phyloP scores from a whole-genome alignment of 2,329 filamentous ascomycete genomes.

The Apiospora aurea region DNA sequence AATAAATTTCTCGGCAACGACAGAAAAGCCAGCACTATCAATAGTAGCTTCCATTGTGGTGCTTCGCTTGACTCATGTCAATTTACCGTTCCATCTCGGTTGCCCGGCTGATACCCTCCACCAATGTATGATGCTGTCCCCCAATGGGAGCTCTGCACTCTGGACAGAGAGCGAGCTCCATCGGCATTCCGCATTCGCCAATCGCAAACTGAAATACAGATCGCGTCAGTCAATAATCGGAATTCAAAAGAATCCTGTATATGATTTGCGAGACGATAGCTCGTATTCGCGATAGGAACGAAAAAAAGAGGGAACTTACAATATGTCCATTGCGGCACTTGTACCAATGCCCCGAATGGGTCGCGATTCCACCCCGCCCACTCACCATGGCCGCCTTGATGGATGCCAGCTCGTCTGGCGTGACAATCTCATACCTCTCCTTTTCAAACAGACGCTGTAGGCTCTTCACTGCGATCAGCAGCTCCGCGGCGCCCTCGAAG shows the following conservation, averaged over 20 bases:
- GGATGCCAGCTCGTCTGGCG: slow-evolving; percentile 56
- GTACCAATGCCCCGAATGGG: slow-evolving; percentile 65
- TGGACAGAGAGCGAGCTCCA: slow-evolving; percentile 66
- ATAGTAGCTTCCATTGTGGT: too few relatives aligned
- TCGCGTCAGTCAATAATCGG: background rate
- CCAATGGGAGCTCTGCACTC: slow-evolving; percentile 67
- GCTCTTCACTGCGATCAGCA: slow-evolving; percentile 52
- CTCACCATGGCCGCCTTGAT: slow-evolving; percentile 42
- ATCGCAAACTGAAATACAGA: slow-evolving; percentile 60
- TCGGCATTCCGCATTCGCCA: slow-evolving; percentile 71
- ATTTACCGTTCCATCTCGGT: slow-evolving; percentile 51
- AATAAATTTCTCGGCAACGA: too few relatives aligned
- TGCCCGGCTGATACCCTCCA: slow-evolving; percentile 58
- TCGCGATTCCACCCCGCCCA: background rate
- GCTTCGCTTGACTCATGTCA: too few relatives aligned
- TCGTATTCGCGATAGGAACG: background rate
- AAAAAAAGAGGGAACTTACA: background rate
- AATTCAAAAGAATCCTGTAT: too few relatives aligned
- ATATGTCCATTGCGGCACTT: slow-evolving; percentile 60
- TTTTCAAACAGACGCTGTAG: slow-evolving; percentile 56
- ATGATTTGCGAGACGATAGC: background rate
- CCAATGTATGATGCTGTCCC: slow-evolving; percentile 57
- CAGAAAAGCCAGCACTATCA: too few relatives aligned
- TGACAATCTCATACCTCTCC: slow-evolving; percentile 61
- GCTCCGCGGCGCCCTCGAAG: slow-evolving; percentile 52